These are phyloP conservation scores for Dinochytrium kinnereticum DNA, from an alignment of 371 early-diverging fungal species.

Conservation along the genomic window DNA sequence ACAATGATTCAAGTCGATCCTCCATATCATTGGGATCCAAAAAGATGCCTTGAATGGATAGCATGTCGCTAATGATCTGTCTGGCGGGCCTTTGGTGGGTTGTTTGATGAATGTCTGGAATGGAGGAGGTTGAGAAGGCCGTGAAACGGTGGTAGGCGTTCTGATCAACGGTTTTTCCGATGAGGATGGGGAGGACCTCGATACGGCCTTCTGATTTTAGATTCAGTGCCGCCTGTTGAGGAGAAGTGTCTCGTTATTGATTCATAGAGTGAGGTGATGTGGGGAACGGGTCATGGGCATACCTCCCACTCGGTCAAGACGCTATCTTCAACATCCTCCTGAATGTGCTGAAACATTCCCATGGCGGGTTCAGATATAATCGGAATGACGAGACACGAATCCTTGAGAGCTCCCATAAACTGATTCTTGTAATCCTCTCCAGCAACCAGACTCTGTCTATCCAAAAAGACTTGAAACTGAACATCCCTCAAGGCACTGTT, in stretches of 20 bases:
- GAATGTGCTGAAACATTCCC: not conserved
- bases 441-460: conserved; percentile 4
- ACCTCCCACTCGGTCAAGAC: conserved; percentile 7
- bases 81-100: not conserved
- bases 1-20: not conserved
- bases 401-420: not conserved
- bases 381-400: conserved; percentile 4
- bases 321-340: not conserved
- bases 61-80: not conserved
- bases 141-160: not conserved
- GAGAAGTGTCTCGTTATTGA: too few relatives aligned
- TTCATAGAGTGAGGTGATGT: too few relatives aligned
- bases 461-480: not conserved
- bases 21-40: not conserved
- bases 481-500: not conserved
- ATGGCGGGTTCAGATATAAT: not conserved
- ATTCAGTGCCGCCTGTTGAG: not conserved
- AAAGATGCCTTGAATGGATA: not conserved
- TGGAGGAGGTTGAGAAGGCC: not conserved
- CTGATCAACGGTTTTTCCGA: not conserved
- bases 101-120: not conserved
- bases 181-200: not conserved
- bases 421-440: not conserved
- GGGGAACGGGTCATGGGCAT: not conserved
- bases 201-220: not conserved